Conservation (phyloP, 2,329 filamentous ascomycete genomes). For the Rasamsonia emersonii region DNA sequence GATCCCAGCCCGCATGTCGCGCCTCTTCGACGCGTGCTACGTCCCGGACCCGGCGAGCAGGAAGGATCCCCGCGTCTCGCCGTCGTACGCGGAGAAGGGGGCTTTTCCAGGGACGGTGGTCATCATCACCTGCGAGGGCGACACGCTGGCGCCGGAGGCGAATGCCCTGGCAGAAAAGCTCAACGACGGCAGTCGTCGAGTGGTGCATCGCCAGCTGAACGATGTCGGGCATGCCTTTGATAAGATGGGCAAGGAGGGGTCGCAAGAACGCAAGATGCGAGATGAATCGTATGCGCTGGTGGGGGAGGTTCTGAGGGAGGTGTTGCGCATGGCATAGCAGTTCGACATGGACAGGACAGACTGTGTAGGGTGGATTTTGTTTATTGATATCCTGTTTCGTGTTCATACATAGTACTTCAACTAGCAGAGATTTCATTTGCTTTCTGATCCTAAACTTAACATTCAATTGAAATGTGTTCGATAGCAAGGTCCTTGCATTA, state of each 20-base stretch:
- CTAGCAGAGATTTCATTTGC: too few species aligned
- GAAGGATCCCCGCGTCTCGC: conserved; percentile 18
- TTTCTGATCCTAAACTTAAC: too few species aligned
- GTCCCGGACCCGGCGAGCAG: conserved; percentile 16
- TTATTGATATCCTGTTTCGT: too few species aligned
- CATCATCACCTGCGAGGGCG: conserved; percentile 17
- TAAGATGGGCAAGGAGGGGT: conserved; percentile 22
- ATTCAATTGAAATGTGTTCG: too few species aligned
- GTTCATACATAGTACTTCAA: too few species aligned
- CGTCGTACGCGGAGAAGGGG: conserved; percentile 17
- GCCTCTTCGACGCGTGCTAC: conserved; percentile 20
- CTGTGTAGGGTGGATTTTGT: too few species aligned
- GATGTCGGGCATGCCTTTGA: conserved; percentile 31
- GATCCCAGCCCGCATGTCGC: conserved; percentile 15
- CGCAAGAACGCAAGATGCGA: conserved; percentile 13
- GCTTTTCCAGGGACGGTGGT: conserved; percentile 19
- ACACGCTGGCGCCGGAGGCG: conserved; percentile 17
- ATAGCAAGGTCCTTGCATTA: too few species aligned
- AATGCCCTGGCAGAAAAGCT: conserved; percentile 17
- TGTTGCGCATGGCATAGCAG: too few species aligned
- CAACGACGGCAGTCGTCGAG: conserved; percentile 11
- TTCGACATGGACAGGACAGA: too few species aligned
- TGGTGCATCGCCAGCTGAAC: conserved; percentile 23
- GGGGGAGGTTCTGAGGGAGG: too few species aligned
- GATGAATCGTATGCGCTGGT: not conserved